These are phyloP conservation scores for Hymenoscyphus scutula DNA, from an alignment of 2,329 filamentous ascomycete species.

Conservation along the genomic window DNA sequence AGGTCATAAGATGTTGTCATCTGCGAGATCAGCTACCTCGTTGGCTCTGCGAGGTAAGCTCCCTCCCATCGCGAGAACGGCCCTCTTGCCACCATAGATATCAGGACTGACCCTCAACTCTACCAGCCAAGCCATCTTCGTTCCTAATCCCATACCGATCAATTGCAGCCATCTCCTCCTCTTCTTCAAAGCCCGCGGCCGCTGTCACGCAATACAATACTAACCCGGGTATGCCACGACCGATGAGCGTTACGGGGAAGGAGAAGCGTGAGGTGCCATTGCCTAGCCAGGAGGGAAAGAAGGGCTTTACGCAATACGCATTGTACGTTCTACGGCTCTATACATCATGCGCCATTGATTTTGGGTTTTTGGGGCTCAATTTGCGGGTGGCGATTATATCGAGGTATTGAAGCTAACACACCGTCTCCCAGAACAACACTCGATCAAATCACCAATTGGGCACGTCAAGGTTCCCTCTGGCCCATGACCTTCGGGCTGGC, in stretches of 20 bases:
- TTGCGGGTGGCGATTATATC: not conserved
- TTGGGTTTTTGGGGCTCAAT: not conserved
- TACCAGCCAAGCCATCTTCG: conserved; percentile 62
- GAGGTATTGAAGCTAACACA: conserved; percentile 14
- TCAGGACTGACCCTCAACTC: not conserved
- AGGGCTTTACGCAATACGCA: conserved; percentile 80
- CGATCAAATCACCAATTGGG: conserved; percentile 81
- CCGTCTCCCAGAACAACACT: conserved; percentile 63
- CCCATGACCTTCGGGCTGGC: conserved; percentile 86
- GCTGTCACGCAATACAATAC: conserved; percentile 53
- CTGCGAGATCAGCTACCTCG: conserved; percentile 42
- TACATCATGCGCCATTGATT: not conserved
- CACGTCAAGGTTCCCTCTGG: conserved; percentile 80
- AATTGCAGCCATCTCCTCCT: conserved; percentile 63
- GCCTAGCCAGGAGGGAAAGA: conserved; percentile 74
- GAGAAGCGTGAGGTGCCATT: conserved; percentile 70
- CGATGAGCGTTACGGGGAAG: conserved; percentile 47
- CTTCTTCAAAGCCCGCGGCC: conserved; percentile 61
- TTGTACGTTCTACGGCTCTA: conserved; percentile 57
- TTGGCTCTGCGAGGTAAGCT: conserved; percentile 44
- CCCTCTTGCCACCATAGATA: conserved; percentile 20
- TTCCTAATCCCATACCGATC: conserved; percentile 63
- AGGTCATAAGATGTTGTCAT: conserved; percentile 41
- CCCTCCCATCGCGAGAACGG: not conserved
- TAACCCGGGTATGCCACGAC: conserved; percentile 50